These are phyloP conservation scores for Coix lacrymajobi DNA, from an alignment of 176 grass and related monocot genomes.

Conservation along the genomic window DNA sequence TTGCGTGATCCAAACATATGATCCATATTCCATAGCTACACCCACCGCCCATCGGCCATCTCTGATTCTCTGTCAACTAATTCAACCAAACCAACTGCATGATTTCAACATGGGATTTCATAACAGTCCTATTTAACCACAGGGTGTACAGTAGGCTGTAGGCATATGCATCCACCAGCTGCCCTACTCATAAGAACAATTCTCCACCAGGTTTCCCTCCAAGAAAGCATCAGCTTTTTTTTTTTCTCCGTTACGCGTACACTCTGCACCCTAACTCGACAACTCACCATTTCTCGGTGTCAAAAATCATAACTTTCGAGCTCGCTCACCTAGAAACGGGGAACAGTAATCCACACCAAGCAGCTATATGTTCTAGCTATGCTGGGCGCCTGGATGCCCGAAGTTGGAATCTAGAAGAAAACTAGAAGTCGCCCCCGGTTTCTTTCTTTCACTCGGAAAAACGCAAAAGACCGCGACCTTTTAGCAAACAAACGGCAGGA, in stretches of 20 bases:
- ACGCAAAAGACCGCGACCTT: neutral
- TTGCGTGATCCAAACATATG: neutral
- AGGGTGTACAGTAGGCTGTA: neutral
- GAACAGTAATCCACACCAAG: neutral
- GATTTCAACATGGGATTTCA: neutral
- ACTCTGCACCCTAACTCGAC: neutral
- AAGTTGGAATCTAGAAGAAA: neutral
- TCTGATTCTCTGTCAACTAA: neutral
- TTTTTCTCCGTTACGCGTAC: neutral
- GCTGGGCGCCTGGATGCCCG: neutral
- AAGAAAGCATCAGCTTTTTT: neutral
- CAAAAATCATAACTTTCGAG: constrained; percentile 2
- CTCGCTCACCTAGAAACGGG: neutral
- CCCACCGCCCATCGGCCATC: neutral
- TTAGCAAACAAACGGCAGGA: neutral
- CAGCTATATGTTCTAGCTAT: neutral
- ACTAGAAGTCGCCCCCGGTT: neutral
- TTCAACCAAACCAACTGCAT: neutral
- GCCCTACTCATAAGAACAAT: neutral
- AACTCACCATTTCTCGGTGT: neutral
- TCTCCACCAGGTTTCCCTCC: neutral
- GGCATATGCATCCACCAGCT: neutral
- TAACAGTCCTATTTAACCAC: neutral
- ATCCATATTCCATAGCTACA: neutral
- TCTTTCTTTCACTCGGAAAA: neutral